Evolutionary conservation across 2,329 filamentous ascomycete genomes (phyloP), one percentile per base, ranked within the genome.

Genomic region (Aspergillus sp.): DNA sequence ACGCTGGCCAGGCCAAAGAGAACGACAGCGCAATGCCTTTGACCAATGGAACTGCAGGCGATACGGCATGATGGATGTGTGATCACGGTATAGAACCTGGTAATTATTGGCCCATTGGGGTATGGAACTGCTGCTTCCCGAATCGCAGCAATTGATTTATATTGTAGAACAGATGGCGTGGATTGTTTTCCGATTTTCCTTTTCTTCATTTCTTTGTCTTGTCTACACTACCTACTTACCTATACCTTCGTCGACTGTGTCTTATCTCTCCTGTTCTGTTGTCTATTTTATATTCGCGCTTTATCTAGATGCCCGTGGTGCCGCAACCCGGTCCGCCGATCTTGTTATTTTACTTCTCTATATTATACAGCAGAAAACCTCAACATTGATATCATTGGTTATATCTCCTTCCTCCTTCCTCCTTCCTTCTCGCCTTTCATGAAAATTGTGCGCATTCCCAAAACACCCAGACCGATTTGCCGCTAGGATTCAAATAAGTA

Each of bases 1-100:
- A 61, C 48, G 55, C 65, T 5, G 60, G 60, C 33, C 60, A 57
- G 40, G 62, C 53, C 21, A 67, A 70, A 54, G 55, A 64, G 74
- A 56, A 76, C 77, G 47, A 68, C 79, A 52, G 60, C 61, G 41
- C 72, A 73, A 35, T 70, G 70, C 21, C 77, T 77, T 44, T 77
- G 70, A 64, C 75, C 31, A 80, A 90, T 84, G 87, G 87, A 81
- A 74, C 82, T 78, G 62, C 79, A 75, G 61, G 82, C 81, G 66
- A 88, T 79, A 73, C 82, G 37, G 64, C 61, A 59, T 64, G 60
- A 66, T 61, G n/a, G 58, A 59, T 63, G 55, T 49, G 37, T 40
- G 33, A 27, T 33, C 41, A 40, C 14, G 47, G 49, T 33, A 43
- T 43, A 21, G 49, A 21, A 21, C 47, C 15, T 52, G 33, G 23